Evolutionary conservation across 148 eudicot species (phyloP).

Genomic region (Rhododendron molle): DNA sequence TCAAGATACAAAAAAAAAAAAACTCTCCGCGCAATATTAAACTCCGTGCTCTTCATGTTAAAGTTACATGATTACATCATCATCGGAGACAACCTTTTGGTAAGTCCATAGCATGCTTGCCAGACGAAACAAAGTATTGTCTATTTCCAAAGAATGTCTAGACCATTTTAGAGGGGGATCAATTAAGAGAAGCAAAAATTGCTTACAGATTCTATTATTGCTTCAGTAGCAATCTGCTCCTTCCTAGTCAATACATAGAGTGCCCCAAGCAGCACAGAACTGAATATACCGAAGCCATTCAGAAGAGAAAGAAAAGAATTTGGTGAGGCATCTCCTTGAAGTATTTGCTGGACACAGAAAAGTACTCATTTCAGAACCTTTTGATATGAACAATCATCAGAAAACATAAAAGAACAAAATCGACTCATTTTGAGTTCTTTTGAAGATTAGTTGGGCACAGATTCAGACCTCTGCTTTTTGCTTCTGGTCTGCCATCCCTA

Average conservation of each 20-base stretch:
- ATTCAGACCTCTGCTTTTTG: constrained; percentile 40
- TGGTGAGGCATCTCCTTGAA: constrained; percentile 35
- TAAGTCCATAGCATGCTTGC: background rate
- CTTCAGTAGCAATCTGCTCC: constrained; percentile 56
- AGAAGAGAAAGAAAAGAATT: constrained; percentile 58
- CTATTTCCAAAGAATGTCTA: background rate
- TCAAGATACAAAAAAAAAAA: background rate
- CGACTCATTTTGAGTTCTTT: background rate
- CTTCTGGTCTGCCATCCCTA: constrained; percentile 29
- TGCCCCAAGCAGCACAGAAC: constrained; percentile 74
- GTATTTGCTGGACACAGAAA: constrained; percentile 40
- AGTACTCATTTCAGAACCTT: constrained; percentile 4
- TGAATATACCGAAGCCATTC: constrained; percentile 61
- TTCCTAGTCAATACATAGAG: constrained; percentile 63
- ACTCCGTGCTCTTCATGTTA: background rate
- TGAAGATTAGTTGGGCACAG: constrained; percentile 9
- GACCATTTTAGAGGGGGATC: background rate
- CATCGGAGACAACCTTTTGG: background rate
- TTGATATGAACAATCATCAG: background rate
- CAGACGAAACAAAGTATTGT: background rate
- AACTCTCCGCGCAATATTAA: background rate
- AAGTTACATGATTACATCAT: background rate
- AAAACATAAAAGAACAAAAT: background rate
- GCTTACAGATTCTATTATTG: constrained; percentile 67
- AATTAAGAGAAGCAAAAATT: background rate